phyloP scores from a whole-genome alignment of 2,329 filamentous ascomycete genomes.

The Ceratocystis alfenasii region DNA sequence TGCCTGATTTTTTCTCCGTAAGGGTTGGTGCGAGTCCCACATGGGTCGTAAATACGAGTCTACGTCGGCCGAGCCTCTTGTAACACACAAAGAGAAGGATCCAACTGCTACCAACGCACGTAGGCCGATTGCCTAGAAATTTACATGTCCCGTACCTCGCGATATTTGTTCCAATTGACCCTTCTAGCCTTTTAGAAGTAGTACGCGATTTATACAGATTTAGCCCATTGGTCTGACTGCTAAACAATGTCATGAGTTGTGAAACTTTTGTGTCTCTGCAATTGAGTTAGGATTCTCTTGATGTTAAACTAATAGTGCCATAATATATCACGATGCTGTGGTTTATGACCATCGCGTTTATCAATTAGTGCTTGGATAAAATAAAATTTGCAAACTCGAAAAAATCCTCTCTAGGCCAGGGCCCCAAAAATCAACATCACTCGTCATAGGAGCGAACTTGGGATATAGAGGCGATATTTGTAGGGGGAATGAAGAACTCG shows the following conservation, averaged over 20 bases:
- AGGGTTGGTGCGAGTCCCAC: neutral
- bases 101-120: neutral
- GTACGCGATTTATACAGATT: neutral
- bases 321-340: too few relatives aligned
- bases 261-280: too few relatives aligned
- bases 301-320: too few relatives aligned
- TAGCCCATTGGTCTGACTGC: neutral
- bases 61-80: conserved; percentile 14
- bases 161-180: too few relatives aligned
- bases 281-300: too few relatives aligned
- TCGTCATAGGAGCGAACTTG: neutral
- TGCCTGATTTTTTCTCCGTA: neutral
- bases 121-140: too few relatives aligned
- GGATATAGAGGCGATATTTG: neutral
- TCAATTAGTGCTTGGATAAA: too few relatives aligned
- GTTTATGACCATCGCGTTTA: too few relatives aligned
- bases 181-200: neutral
- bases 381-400: too few relatives aligned
- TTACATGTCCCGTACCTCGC: too few relatives aligned
- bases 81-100: neutral
- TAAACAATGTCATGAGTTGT: neutral
- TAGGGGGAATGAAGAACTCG: neutral
- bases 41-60: conserved; percentile 18
- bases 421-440: neutral
- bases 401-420: too few relatives aligned